A percentile compares a stretch with the other conserved stretches of the same genome.
Evolutionary conservation across 2,329 filamentous ascomycete species (phyloP).

Genomic region (Sporothrix luriei): DNA sequence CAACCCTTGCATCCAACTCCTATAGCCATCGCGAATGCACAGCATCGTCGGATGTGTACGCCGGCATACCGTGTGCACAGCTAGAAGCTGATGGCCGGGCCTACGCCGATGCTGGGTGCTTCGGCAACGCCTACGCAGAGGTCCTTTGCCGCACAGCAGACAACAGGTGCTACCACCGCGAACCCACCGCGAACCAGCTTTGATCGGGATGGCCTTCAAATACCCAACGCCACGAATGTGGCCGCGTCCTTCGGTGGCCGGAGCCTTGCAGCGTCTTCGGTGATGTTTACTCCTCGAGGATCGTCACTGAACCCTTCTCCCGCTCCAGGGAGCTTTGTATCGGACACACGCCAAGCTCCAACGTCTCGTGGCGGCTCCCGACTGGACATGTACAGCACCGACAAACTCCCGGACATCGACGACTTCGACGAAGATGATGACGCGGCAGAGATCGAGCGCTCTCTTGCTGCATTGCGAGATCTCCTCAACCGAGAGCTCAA

Average conservation of each 20-base stretch:
- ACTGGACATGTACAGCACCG: slow-evolving; percentile 55
- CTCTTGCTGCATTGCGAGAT: slow-evolving; percentile 75
- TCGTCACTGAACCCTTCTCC: slow-evolving; percentile 71
- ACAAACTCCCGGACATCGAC: slow-evolving; percentile 60
- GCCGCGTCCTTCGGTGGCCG: slow-evolving; percentile 41
- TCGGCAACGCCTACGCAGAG: slow-evolving; percentile 59
- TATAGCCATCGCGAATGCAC: slow-evolving; percentile 29
- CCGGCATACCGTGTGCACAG: slow-evolving; percentile 39
- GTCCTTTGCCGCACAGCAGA: slow-evolving; percentile 51
- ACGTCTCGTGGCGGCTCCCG: slow-evolving; percentile 65
- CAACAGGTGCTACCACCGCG: slow-evolving; percentile 43
- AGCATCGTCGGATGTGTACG: slow-evolving; percentile 38
- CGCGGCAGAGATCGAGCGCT: slow-evolving; percentile 61
- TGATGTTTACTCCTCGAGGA: slow-evolving; percentile 67
- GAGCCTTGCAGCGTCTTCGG: slow-evolving; percentile 55
- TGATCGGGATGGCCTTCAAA: slow-evolving; percentile 58
- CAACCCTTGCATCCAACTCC: background rate
- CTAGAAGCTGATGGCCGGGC: slow-evolving; percentile 45
- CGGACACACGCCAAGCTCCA: slow-evolving; percentile 74
- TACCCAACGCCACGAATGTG: slow-evolving; percentile 46
- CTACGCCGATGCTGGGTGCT: slow-evolving; percentile 54
- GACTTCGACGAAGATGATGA: slow-evolving; percentile 32
- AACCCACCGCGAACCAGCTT: slow-evolving; percentile 50
- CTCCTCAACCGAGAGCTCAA: slow-evolving; percentile 93
- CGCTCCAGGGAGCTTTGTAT: slow-evolving; percentile 83